A percentile compares a stretch with the other conserved stretches of the same genome.
Evolutionary conservation across 2,329 filamentous ascomycete species (phyloP).

Genomic region (Fusarium sterilihyphosum): DNA sequence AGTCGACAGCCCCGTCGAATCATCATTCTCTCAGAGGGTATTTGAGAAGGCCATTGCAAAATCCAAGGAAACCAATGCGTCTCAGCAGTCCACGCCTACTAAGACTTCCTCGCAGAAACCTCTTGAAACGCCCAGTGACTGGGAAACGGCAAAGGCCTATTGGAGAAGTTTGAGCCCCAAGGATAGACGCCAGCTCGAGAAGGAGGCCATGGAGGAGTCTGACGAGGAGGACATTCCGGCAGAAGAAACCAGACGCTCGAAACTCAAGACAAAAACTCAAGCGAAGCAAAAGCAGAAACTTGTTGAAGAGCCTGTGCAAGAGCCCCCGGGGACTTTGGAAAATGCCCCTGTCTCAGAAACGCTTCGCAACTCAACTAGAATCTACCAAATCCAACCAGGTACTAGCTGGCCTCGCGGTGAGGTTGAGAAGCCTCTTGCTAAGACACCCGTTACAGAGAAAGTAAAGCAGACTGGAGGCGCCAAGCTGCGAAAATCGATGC

Average conservation of each 20-base stretch:
- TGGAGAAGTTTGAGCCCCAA: slow-evolving; percentile 74
- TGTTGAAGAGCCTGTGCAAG: slow-evolving; percentile 6
- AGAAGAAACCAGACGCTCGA: slow-evolving; percentile 36
- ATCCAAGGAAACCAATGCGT: slow-evolving; percentile 20
- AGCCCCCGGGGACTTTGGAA: slow-evolving; percentile 3
- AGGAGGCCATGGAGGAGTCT: slow-evolving; percentile 64
- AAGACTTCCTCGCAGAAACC: neutral
- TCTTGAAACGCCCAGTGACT: slow-evolving; percentile 57
- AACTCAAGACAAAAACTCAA: slow-evolving; percentile 46
- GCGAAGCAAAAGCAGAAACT: slow-evolving; percentile 49
- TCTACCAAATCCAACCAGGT: slow-evolving; percentile 54
- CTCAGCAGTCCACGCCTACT: neutral
- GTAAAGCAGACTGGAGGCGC: neutral
- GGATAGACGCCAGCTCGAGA: slow-evolving; percentile 70
- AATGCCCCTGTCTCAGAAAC: slow-evolving; percentile 18
- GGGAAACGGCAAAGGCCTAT: slow-evolving; percentile 75
- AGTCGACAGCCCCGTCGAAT: slow-evolving; percentile 64
- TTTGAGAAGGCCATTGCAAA: slow-evolving; percentile 39
- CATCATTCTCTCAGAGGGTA: slow-evolving; percentile 34
- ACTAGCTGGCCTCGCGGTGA: slow-evolving; percentile 43
- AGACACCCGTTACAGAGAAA: neutral
- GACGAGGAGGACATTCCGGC: slow-evolving; percentile 55
- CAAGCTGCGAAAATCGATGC: slow-evolving; percentile 61
- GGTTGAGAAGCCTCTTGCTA: slow-evolving; percentile 9
- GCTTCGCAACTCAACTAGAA: slow-evolving; percentile 34